A percentile compares a stretch with the other conserved stretches of the same genome.
phyloP scores from a whole-genome alignment of 495 filamentous ascomycete species.

The Xylaria acuta region DNA sequence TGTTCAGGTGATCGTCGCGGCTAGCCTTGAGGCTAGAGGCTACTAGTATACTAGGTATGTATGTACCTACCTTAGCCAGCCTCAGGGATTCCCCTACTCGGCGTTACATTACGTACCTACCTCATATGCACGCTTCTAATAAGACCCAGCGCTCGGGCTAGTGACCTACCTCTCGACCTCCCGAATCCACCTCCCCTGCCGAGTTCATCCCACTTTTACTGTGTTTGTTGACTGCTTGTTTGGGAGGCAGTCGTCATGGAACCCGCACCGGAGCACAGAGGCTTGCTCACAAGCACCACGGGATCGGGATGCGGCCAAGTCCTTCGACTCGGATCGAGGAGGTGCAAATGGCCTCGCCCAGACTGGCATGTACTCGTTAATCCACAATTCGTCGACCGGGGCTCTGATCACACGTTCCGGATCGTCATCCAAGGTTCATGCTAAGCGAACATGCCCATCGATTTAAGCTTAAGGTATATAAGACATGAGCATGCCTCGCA shows the following conservation, averaged over 20 bases:
- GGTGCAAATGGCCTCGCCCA: constrained; percentile 9
- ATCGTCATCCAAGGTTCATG: constrained; percentile 17
- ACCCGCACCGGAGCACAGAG: background rate
- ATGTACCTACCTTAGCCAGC: no score
- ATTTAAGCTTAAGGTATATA: constrained; percentile 30
- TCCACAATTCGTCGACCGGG: constrained; percentile 11
- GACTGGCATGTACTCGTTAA: constrained; percentile 8
- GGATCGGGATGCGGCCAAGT: constrained; percentile 3
- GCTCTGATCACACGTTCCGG: constrained; percentile 16
- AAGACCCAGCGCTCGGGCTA: background rate
- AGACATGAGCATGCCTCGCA: constrained; percentile 32
- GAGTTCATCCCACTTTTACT: constrained; percentile 15
- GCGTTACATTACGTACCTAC: constrained; percentile 19
- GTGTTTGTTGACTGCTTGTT: background rate
- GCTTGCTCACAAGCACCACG: constrained; percentile 8
- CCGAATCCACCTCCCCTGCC: constrained; percentile 16
- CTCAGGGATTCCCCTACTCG: constrained; percentile 24
- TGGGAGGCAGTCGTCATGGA: constrained; percentile 24
- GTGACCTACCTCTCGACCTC: background rate
- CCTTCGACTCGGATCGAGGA: constrained; percentile 14
- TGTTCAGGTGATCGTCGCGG: constrained; percentile 26
- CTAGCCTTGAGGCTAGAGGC: constrained; percentile 17
- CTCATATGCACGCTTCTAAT: background rate
- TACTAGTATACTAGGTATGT: no score
- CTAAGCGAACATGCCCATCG: constrained; percentile 10